These are phyloP conservation scores for Chaetoscypha palmicola DNA, from an alignment of 2,329 filamentous ascomycete species.

Conservation along the genomic window DNA sequence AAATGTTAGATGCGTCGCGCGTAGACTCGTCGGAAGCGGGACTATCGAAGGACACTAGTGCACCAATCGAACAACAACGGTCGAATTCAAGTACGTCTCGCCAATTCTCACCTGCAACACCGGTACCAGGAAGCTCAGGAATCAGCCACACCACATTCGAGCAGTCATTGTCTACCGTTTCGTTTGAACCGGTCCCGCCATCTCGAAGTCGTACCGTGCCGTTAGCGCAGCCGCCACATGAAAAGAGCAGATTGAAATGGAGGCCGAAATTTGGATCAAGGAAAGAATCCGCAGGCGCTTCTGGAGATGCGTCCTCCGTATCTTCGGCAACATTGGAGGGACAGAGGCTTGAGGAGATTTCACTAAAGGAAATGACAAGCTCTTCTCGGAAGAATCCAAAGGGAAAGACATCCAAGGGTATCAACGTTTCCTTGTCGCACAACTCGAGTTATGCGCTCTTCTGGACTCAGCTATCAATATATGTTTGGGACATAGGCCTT, in stretches of 20 bases:
- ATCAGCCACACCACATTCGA: slow-evolving; percentile 11
- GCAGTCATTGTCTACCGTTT: slow-evolving; percentile 14
- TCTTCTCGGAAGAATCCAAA: slow-evolving; percentile 26
- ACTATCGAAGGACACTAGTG: slow-evolving; percentile 13
- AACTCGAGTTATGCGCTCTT: slow-evolving; percentile 35
- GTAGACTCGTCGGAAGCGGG: slow-evolving; percentile 15
- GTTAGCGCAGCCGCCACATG: slow-evolving; percentile 10
- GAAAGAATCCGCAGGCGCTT: slow-evolving; percentile 25
- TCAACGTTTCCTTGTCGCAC: slow-evolving; percentile 34
- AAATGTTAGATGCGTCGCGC: slow-evolving; percentile 12
- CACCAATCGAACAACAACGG: background rate
- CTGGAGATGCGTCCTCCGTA: slow-evolving; percentile 33
- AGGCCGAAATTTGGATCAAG: slow-evolving; percentile 25
- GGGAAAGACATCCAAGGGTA: slow-evolving; percentile 30
- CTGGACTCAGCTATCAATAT: slow-evolving; percentile 34
- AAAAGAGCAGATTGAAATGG: slow-evolving; percentile 31
- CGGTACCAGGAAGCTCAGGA: background rate
- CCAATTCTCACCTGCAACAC: slow-evolving; percentile 14
- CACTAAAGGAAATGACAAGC: slow-evolving; percentile 29
- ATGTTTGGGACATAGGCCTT: slow-evolving; percentile 35
- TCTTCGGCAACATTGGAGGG: slow-evolving; percentile 32
- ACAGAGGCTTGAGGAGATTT: slow-evolving; percentile 35
- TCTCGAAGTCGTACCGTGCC: slow-evolving; percentile 14
- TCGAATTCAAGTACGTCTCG: slow-evolving; percentile 3
- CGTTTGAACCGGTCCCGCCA: slow-evolving; percentile 17